Conservation (phyloP, 2,329 filamentous ascomycete species). For the Juglanconis oblonga region DNA sequence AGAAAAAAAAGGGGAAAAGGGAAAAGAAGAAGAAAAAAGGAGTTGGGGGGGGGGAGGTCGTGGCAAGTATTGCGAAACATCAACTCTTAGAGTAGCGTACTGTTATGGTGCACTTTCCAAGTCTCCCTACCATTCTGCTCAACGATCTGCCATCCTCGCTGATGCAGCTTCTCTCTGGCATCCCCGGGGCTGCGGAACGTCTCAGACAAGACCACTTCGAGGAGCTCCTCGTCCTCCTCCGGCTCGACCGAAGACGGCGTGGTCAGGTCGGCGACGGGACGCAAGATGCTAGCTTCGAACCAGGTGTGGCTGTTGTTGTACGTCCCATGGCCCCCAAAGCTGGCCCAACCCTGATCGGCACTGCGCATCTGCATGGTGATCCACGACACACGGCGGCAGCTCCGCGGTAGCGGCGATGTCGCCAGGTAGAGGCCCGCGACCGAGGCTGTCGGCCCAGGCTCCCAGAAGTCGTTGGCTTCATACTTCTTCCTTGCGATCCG, state of each 20-base stretch:
- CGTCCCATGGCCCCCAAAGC: constrained; percentile 17
- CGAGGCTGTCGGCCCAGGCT: neutral
- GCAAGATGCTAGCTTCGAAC: constrained; percentile 22
- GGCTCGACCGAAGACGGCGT: neutral
- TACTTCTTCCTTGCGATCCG: neutral
- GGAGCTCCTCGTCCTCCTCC: neutral
- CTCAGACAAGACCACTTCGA: neutral
- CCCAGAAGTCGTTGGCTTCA: neutral
- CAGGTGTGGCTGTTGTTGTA: constrained; percentile 23
- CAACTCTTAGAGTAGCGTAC: neutral
- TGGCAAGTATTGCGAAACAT: neutral
- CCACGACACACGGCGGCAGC: neutral
- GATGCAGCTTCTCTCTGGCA: neutral
- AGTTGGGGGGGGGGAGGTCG: too few species aligned
- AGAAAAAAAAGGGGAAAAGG: neutral
- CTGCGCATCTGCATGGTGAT: constrained; percentile 22
- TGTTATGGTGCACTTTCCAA: constrained; percentile 6
- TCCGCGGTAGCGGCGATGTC: neutral
- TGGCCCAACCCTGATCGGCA: constrained; percentile 22
- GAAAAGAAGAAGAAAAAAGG: neutral
- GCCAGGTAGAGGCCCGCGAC: constrained; percentile 3
- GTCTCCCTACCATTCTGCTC: neutral
- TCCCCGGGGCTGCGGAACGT: neutral
- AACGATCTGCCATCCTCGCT: neutral
- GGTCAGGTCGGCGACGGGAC: neutral